Conservation (phyloP, 129 eudicot genomes). For the Chrysanthemum seticuspe region DNA sequence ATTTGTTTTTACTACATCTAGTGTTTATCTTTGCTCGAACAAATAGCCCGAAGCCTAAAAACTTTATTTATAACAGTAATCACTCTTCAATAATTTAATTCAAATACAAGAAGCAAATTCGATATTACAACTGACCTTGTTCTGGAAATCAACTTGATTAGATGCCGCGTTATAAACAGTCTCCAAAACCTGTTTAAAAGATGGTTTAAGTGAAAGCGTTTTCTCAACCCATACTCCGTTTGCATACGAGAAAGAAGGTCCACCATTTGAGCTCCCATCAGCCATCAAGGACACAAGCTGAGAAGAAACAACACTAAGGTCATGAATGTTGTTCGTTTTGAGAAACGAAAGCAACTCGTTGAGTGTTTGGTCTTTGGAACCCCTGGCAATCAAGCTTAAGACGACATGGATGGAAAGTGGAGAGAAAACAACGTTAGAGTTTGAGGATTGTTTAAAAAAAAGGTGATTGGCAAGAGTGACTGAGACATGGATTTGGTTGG, state of each 20-base stretch:
- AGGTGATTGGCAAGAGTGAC: background rate
- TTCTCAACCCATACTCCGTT: conserved; percentile 6
- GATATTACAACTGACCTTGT: background rate
- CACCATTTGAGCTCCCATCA: no score
- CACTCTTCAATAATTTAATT: background rate
- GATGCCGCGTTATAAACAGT: background rate
- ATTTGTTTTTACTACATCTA: background rate
- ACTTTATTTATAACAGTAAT: background rate
- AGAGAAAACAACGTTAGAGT: background rate
- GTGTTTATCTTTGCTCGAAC: background rate
- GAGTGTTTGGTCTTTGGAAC: no score
- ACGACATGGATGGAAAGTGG: background rate
- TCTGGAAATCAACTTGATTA: background rate
- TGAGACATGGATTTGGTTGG: no score
- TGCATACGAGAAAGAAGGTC: background rate
- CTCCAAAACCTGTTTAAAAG: background rate
- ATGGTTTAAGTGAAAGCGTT: background rate
- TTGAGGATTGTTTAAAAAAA: background rate
- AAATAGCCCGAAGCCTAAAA: no score
- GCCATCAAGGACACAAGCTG: no score
- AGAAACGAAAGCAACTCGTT: no score
- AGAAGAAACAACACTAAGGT: background rate
- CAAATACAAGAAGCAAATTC: background rate
- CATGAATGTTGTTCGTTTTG: no score
- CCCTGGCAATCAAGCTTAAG: background rate